Percentiles rank a stretch among this genome's conserved stretches.
These are phyloP conservation scores for Evernia prunastri DNA, from an alignment of 495 filamentous ascomycete species.

Conservation along the genomic window DNA sequence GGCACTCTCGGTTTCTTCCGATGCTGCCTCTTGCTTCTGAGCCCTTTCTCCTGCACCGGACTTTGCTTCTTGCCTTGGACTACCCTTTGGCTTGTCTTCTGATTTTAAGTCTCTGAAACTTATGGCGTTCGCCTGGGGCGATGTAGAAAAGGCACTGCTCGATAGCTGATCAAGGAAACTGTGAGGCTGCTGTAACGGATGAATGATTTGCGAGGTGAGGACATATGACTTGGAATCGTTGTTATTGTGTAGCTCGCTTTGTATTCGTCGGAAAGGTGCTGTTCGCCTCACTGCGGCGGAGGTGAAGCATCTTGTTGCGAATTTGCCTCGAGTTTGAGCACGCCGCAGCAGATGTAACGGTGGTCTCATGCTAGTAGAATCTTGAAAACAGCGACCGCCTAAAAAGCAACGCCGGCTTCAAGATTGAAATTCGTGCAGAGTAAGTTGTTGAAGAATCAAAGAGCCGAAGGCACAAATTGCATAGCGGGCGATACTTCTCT, in stretches of 20 bases:
- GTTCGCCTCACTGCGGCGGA: conserved; percentile 36
- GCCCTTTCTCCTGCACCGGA: conserved; percentile 7
- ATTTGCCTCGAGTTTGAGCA: conserved; percentile 1
- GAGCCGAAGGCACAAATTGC: neutral
- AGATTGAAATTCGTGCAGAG: neutral
- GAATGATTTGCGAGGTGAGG: neutral
- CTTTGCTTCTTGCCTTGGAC: conserved; percentile 5
- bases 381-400: neutral
- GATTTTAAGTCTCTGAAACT: conserved; percentile 31
- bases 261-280: conserved; percentile 54
- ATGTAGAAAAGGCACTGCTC: conserved; percentile 37
- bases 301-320: conserved; percentile 17
- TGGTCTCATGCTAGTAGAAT: conserved; percentile 23
- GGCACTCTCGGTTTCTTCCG: conserved; percentile 27
- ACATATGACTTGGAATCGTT: neutral
- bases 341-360: conserved; percentile 11
- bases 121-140: conserved; percentile 33
- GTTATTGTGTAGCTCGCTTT: neutral
- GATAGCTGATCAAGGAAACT: conserved; percentile 5
- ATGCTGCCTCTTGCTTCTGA: conserved; percentile 33
- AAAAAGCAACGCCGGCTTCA: neutral
- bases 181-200: neutral
- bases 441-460: neutral
- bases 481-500: neutral
- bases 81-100: conserved; percentile 21